These are phyloP conservation scores for Alectoria sarmentosa DNA, from an alignment of 495 filamentous ascomycete genomes.

Conservation along the genomic window DNA sequence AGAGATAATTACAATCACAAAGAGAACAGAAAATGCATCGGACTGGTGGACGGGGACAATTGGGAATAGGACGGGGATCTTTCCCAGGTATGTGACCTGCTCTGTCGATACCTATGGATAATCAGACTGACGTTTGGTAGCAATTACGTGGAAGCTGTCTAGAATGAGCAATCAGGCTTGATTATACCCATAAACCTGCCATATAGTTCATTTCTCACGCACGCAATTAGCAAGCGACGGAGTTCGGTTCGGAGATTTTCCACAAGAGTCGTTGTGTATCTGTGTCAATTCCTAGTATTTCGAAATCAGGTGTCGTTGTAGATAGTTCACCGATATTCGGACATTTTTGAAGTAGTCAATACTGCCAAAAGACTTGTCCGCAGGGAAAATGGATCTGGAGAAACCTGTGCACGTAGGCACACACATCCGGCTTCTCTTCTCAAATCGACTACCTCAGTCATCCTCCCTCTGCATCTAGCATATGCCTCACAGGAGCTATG, in stretches of 20 bases:
- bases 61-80: slow-evolving; percentile 57
- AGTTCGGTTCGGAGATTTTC: slow-evolving; percentile 5
- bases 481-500: not conserved
- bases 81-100: slow-evolving; percentile 37
- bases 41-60: slow-evolving; percentile 83
- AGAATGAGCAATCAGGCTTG: not conserved
- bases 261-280: not conserved
- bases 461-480: not conserved
- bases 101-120: not conserved
- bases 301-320: not conserved
- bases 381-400: not conserved
- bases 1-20: slow-evolving; percentile 92
- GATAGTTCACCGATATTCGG: not conserved
- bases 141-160: slow-evolving; percentile 27
- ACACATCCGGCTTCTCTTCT: not conserved
- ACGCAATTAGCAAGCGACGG: slow-evolving; percentile 18
- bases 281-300: not conserved
- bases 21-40: slow-evolving; percentile 84
- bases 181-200: slow-evolving; percentile 4
- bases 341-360: not conserved
- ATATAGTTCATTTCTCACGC: slow-evolving; percentile 1
- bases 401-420: not conserved
- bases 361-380: not conserved
- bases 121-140: slow-evolving; percentile 13
- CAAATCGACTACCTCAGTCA: not conserved